Base-by-base conservation (phyloP, 345 rosid genomes). In the Salix dunnii region DNA sequence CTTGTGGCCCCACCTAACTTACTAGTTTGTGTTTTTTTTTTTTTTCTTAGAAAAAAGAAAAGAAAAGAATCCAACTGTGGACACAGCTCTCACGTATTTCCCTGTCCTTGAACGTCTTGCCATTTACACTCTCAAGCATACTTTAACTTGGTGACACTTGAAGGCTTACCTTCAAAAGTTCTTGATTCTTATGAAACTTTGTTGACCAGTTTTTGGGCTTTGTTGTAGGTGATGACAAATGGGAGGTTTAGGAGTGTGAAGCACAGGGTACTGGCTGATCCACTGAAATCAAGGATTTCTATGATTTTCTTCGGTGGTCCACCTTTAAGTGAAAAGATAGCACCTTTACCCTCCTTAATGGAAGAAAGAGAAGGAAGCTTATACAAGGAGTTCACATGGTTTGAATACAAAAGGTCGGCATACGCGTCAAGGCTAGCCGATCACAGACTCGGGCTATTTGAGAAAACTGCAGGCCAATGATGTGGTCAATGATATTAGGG, bases 291-390 rank as follows among this genome's bases (percentile, higher is more conserved):
- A 28, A 92, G 99, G 36, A 35, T 92, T n/a, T 95, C 99, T 2
- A 95, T 95, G 97, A 88, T 95, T 61, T 95, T 84, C 42, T 95
- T 95, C 53, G 97, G 97, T 20, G 97, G 94, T 30, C 97, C 99
- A 35, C 84, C 95, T 28, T 73, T 87, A 77, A 75, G 42, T 68
- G 86, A 88, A 75, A 90, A 82, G 85, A 91, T 95, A 33, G 85
- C 84, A 4, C 90, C 99, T 67, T 74, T 92, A 8, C 76, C 85
- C 3, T 80, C 84, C 4, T 76, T 95, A 11, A n/a, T 91, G 78
- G 88, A 80, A 55, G 80, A 86, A 63, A 88, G 83, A 30, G 95
- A 90, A 62, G 92, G 88, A 33, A 84, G 87, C 82, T 83, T 89
- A 80, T 94, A 94, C 86, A 82, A 85, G 61, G 97, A 91, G 74